Base-by-base conservation (phyloP, 768 basidiomycete genomes). In the Tulasnella sp. region DNA sequence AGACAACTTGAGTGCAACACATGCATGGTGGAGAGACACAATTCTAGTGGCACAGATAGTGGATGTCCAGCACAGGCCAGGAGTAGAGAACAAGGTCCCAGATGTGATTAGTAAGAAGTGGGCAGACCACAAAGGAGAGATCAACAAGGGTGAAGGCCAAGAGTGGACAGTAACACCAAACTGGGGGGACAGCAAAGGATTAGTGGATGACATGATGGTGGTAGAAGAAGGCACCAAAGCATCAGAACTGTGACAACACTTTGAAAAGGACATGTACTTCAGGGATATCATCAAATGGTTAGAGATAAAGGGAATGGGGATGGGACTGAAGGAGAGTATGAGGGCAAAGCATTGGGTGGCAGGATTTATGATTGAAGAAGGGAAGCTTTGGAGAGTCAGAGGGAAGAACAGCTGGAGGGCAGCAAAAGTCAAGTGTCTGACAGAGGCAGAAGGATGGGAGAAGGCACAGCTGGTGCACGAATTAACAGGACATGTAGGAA, bases 1-100 rank as follows among this genome's bases (percentile, higher is more conserved):
- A 61, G 64, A 66, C 50, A 69, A 66, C 10, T 63, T 71, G 10
- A 69, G 59, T 32, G 62, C 68, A 0, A 68, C 70, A 13, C 71
- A 74, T 58, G 69, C 70, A 7, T 61, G 70, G 0, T 75, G 73
- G 73, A 48, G 66, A 11, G 73, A 76, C 42, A 66, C 70, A 1
- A 64, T 75, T 0, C 32, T 73, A 0, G 64, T 60, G 1, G 60
- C 72, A 60, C 41, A 67, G 19, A 68, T 72, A 32, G 53, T 60
- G 0, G 65, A 66, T 7, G 64, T 67, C 17, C 45, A 62, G 2
- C 68, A 69, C 52, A 44, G 60, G 0, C 68, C 70, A 2, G 67
- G 70, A 1, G 51, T 56, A 4, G 58, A 21, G 1, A 71, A 69
- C 29, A 21, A 24, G 0, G 67, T 66, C 0, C 67, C 66, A 3